phyloP scores from a whole-genome alignment of 495 filamentous ascomycete genomes.

The Neurospora sublineolata region DNA sequence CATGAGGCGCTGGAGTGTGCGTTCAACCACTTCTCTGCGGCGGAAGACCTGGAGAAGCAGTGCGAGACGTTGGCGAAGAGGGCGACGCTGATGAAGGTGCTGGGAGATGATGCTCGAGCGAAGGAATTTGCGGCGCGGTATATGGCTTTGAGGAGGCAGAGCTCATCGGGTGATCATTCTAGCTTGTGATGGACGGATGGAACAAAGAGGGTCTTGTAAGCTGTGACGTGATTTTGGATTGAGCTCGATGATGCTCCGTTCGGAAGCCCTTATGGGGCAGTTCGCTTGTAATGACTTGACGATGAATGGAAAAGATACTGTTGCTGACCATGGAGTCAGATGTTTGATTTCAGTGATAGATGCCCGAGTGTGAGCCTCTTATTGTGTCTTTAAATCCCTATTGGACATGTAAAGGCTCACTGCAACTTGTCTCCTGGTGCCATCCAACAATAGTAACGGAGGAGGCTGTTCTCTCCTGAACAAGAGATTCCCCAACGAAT shows the following conservation, averaged over 20 bases:
- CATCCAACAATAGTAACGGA: background rate
- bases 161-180: background rate
- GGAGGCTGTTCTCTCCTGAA: background rate
- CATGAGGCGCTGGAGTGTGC: constrained; percentile 58
- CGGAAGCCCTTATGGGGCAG: background rate
- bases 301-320: background rate
- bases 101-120: constrained; percentile 57
- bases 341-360: background rate
- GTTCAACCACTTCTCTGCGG: constrained; percentile 50
- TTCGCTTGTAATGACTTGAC: background rate
- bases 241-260: background rate
- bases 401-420: background rate
- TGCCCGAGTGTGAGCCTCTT: background rate
- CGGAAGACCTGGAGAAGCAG: constrained; percentile 64
- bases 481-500: background rate
- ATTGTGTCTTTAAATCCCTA: background rate
- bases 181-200: background rate
- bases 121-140: constrained; percentile 69
- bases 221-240: background rate
- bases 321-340: background rate
- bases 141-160: constrained; percentile 42
- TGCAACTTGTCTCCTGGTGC: background rate
- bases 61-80: constrained; percentile 83
- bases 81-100: constrained; percentile 63
- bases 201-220: background rate